Evolutionary conservation across 495 filamentous ascomycete genomes (phyloP).

Genomic region (Penicillium tannophilum): DNA sequence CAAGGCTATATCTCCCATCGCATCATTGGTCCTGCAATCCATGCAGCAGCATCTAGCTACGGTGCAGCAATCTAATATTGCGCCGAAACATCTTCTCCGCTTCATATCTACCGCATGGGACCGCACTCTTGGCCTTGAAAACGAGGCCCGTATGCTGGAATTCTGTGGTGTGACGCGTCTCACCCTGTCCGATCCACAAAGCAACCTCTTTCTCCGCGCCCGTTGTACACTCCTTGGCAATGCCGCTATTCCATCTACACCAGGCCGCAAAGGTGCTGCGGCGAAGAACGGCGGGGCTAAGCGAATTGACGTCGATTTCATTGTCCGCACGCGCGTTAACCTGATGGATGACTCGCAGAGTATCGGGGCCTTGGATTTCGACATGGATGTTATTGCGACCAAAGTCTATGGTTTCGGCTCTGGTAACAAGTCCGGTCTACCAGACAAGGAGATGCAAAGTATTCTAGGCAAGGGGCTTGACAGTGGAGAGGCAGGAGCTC

Average conservation of each 20-base stretch:
- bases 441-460: conserved; percentile 41
- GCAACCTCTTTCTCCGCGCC: conserved; percentile 36
- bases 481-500: conserved; percentile 19
- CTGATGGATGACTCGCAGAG: conserved; percentile 14
- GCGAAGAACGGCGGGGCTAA: conserved; percentile 20
- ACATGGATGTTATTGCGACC: conserved; percentile 44
- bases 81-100: conserved; percentile 39
- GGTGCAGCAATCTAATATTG: conserved; percentile 33
- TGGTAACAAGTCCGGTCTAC: conserved; percentile 32
- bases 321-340: conserved; percentile 33
- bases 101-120: conserved; percentile 49
- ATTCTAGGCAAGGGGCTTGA: conserved; percentile 39
- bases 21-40: conserved; percentile 41
- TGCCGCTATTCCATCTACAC: conserved; percentile 15
- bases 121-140: conserved; percentile 40
- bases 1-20: conserved; percentile 35
- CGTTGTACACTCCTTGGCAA: conserved; percentile 45
- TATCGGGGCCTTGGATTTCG: conserved; percentile 38
- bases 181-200: conserved; percentile 32
- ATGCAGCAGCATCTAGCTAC: conserved; percentile 36
- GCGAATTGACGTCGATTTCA: conserved; percentile 49
- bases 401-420: conserved; percentile 50
- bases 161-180: conserved; percentile 51
- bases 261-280: conserved; percentile 21
- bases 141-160: conserved; percentile 49